Evolutionary conservation across 2,329 filamentous ascomycete genomes (phyloP).

Genomic region (Ceratocystis lukuohia): DNA sequence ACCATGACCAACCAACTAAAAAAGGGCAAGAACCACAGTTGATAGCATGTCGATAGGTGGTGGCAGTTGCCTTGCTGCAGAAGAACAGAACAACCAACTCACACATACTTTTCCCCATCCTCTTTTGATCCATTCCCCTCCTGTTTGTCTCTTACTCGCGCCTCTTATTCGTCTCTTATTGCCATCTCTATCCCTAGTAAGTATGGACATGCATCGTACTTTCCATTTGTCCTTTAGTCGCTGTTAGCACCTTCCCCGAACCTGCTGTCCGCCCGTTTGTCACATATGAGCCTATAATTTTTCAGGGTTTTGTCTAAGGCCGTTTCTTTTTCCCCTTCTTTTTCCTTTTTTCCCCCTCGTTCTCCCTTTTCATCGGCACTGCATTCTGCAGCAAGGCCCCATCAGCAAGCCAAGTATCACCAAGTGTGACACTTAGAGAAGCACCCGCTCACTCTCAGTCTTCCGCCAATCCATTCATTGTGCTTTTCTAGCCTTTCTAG

Average conservation of each 20-base stretch:
- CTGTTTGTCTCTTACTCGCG: background rate
- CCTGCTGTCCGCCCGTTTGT: background rate
- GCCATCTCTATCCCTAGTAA: background rate
- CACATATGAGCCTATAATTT: background rate
- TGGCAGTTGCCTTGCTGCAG: background rate
- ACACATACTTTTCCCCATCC: background rate
- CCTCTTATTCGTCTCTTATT: background rate
- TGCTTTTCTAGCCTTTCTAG: background rate
- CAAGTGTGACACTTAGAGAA: background rate
- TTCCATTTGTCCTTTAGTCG: background rate
- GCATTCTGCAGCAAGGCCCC: background rate
- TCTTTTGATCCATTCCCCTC: background rate
- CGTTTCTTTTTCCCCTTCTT: background rate
- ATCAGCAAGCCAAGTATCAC: background rate
- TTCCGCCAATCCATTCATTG: no score
- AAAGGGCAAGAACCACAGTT: background rate
- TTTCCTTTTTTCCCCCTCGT: background rate
- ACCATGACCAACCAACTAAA: background rate
- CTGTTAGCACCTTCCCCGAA: background rate
- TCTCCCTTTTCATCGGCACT: background rate
- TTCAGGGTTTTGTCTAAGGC: background rate
- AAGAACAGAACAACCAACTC: conserved; percentile 3
- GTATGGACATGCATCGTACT: background rate
- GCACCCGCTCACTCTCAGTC: background rate
- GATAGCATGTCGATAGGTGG: background rate